Conservation (phyloP, 495 filamentous ascomycete genomes). For the Hapsidospora chrysogenum region DNA sequence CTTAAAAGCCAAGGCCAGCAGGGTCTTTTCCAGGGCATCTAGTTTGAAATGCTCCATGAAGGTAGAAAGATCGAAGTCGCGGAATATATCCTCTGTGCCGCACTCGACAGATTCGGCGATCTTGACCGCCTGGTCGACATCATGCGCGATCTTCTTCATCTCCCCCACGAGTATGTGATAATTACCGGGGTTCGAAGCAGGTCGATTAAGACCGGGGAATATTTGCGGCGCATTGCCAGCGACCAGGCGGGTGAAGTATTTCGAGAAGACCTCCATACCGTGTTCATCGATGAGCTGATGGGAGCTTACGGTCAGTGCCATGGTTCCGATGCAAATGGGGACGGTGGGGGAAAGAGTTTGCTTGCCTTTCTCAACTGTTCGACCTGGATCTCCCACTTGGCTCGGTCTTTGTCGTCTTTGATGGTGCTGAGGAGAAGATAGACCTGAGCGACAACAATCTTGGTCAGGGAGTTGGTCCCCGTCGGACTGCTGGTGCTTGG, state of each 20-base stretch:
- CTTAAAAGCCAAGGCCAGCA: conserved; percentile 82
- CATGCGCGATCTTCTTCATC: conserved; percentile 67
- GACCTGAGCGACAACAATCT: conserved; percentile 87
- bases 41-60: conserved; percentile 92
- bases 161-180: conserved; percentile 68
- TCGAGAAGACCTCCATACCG: conserved; percentile 93
- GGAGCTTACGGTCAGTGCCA: no score
- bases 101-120: conserved; percentile 87
- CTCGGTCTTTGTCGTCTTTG: conserved; percentile 76
- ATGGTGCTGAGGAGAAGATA: conserved; percentile 86
- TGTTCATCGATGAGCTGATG: conserved; percentile 73
- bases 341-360: no score
- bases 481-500: conserved; percentile 49
- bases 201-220: conserved; percentile 56
- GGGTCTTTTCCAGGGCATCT: conserved; percentile 68
- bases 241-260: conserved; percentile 80
- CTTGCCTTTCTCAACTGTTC: conserved; percentile 83
- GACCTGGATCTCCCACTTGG: conserved; percentile 86
- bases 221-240: conserved; percentile 72
- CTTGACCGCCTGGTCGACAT: conserved; percentile 65
- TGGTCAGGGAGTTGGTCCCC: conserved; percentile 47
- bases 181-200: conserved; percentile 55
- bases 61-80: conserved; percentile 80
- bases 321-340: no score
- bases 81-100: conserved; percentile 69